Base-by-base conservation (phyloP, 1,139 yeast genomes). In the Yamadazyma epiphylla region DNA sequence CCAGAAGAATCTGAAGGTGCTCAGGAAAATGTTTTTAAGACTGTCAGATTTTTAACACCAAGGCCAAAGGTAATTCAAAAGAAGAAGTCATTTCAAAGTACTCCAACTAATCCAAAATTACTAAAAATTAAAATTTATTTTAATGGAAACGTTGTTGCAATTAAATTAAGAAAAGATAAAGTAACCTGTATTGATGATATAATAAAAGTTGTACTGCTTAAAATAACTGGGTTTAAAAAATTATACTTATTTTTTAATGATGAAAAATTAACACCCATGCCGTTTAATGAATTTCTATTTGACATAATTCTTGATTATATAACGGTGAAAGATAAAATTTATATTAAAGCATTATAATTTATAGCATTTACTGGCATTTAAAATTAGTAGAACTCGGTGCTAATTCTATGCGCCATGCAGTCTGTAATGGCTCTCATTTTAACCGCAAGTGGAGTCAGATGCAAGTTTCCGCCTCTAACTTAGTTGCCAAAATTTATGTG, bases 261-360 rank as follows among this genome's bases (percentile, higher is more conserved):
- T 33, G 36, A 44, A 17, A 27, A 38, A 4, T 43, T 58, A 24
- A 51, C 46, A 21, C 59, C 64, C 2, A 47, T 60, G 15, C 42
- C 49, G 11, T 39, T 60, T 22, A 51, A 52, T 31, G 39, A 36
- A 17, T 25, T 36, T 13, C 17, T 38, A 4, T 31, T 37, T 12
- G 58, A 45, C 9, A 40, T 57, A 17, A 33, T 57, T 16, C 37
- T 55, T 37, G 64, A 59, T 32, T 58, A 56, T 33, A 42, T 59
- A 11, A 43, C 47, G 36, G 38, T 48, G 20, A 58, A 58, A 36
- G 52, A 49, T 12, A 53, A 51, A 35, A 38, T 58, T 12, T 55
- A 51, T 32, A 44, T 58, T 14, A 40, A 39, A 23, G 60, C 56
- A 4, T 12, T 16, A 16, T 33, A 33, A 19, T n/a, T n/a, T n/a